Conservation (phyloP, 306 rosid genomes). For the Echinosophora koreensis region DNA sequence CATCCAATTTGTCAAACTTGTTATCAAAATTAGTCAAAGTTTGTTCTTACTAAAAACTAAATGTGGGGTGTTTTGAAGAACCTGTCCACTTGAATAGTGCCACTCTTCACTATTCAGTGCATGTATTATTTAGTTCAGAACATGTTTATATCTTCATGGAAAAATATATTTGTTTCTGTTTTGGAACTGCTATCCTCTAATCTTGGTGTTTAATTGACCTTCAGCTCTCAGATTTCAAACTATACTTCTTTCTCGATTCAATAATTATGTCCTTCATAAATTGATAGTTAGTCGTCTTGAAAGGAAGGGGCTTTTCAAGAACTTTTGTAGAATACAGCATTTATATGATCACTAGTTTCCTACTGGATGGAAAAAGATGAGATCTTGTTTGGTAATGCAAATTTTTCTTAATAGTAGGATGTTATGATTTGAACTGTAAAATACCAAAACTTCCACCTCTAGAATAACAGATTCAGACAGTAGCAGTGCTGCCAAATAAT, state of each 20-base stretch:
- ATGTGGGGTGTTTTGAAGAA: neutral
- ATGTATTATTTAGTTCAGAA: neutral
- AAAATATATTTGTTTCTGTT: neutral
- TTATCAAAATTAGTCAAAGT: no score
- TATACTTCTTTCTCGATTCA: no score
- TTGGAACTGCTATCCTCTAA: neutral
- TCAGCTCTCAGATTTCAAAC: no score
- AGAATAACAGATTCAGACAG: slow-evolving; percentile 17
- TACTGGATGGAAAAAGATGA: neutral
- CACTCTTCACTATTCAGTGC: neutral
- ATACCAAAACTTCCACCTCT: slow-evolving; percentile 1
- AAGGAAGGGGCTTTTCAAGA: neutral
- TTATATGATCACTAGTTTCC: slow-evolving; percentile 2
- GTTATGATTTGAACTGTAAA: slow-evolving; percentile 12
- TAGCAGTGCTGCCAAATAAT: slow-evolving; percentile 3
- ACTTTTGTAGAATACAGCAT: slow-evolving; percentile 11
- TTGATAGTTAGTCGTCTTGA: neutral
- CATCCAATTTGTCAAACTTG: no score
- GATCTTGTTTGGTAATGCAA: neutral
- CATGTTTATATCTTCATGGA: no score
- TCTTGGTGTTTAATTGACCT: no score
- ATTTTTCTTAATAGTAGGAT: slow-evolving; percentile 3
- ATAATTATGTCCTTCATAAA: no score
- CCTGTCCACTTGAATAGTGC: neutral
- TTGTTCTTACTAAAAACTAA: slow-evolving; percentile 1